Evolutionary conservation across 768 basidiomycete species (phyloP).

Genomic region (Termitomyces sp.): DNA sequence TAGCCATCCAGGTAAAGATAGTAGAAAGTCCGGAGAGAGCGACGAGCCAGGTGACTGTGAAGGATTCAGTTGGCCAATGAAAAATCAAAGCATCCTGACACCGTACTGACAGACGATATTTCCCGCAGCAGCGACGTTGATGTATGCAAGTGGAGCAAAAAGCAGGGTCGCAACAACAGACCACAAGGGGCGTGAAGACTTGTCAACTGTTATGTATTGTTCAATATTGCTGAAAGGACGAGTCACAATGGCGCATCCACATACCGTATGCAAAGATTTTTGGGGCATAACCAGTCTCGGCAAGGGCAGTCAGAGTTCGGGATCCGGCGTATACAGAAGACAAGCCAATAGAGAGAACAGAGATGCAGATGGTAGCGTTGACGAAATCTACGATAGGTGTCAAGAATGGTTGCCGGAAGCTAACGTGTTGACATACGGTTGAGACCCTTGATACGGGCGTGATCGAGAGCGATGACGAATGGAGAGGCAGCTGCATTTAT

Average conservation of each 20-base stretch:
- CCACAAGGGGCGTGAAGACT: conserved; percentile 43
- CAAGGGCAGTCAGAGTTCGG: conserved; percentile 42
- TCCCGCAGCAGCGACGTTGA: conserved; percentile 35
- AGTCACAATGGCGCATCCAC: not conserved
- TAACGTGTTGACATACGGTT: conserved; percentile 28
- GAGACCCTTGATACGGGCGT: conserved; percentile 37
- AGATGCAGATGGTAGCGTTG: conserved; percentile 43
- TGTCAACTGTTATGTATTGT: conserved; percentile 30
- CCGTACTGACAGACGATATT: conserved; percentile 34
- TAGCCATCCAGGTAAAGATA: conserved; percentile 43
- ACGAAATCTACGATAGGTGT: conserved; percentile 27
- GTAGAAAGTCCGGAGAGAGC: conserved; percentile 46
- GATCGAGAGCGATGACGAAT: conserved; percentile 41
- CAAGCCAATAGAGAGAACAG: conserved; percentile 43
- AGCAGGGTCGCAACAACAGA: conserved; percentile 34
- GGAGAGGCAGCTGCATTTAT: conserved; percentile 33
- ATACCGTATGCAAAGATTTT: conserved; percentile 36
- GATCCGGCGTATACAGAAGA: conserved; percentile 46
- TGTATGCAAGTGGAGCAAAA: conserved; percentile 39
- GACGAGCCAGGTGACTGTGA: conserved; percentile 39
- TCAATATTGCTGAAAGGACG: not conserved
- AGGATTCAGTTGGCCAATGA: not conserved
- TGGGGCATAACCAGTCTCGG: conserved; percentile 47
- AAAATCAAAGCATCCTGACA: not conserved
- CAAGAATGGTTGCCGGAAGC: not conserved